Base-by-base conservation (phyloP, 1,139 yeast species). In the Blastobotrys aristatus region DNA sequence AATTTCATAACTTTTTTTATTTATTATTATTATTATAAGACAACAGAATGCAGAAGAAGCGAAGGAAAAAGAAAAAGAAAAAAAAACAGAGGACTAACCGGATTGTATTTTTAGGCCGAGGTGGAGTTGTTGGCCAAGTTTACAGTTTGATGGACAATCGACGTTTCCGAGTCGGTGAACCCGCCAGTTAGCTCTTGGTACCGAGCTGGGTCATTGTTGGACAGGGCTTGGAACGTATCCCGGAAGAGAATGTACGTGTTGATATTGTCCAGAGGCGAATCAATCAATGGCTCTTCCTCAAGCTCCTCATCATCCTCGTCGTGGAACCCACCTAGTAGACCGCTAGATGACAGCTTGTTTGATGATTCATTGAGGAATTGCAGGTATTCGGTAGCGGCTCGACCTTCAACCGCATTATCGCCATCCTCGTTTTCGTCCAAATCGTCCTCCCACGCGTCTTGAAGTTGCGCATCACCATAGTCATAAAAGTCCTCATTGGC, bases 231-330 rank as follows among this genome's bases (percentile, higher is more conserved):
- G 34, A 78, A 61, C 24, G 68, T 65, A 18, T 74, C 72, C 53
- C 77, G 72, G 61, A 81, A 74, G 4, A 73, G 70, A 4, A 67
- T 64, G 58, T 79, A 82, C 7, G 88, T 77, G 58, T 90, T 82
- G 37, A 90, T 68, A 37, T 71, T 68, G 58, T 92, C 97, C 50
- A 92, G 70, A 1, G 95, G 82, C 2, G 89, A 83, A 44, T 83
- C 80, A 2, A 84, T 77, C 55, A 87, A 73, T 2, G 96, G 90
- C 65, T 92, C 96, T 59, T 89, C 97, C 22, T 75, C 76, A 4
- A 85, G 64, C 34, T 74, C 80, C 22, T 80, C 87, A 41, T 79
- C 79, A 17, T 70, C 76, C 31, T 72, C 74, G 6, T 62, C 70
- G 37, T 62, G 66, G 30, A 46, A 50, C 8, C 62, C 66, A 4